A percentile compares a stretch with the other conserved stretches of the same genome.
These are phyloP conservation scores for Xylariaceae sp. DNA, from an alignment of 2,329 filamentous ascomycete species.

Conservation along the genomic window DNA sequence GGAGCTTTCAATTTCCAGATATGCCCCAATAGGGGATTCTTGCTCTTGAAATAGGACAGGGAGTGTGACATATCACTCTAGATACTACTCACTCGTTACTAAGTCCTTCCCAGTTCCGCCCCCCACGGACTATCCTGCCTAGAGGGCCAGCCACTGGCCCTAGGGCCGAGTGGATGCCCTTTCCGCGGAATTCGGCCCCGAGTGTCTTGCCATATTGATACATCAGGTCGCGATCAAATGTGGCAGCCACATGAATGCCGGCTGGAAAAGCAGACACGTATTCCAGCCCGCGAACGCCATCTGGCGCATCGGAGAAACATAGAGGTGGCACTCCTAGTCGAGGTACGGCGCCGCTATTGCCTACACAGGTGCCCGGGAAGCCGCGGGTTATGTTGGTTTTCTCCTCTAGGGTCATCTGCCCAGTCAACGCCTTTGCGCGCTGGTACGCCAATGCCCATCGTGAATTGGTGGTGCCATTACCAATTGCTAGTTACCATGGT, in stretches of 20 bases:
- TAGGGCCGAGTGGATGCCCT: slow-evolving; percentile 62
- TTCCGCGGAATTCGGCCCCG: slow-evolving; percentile 68
- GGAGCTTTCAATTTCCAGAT: no score
- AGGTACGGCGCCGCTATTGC: slow-evolving; percentile 60
- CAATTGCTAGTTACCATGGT: no score
- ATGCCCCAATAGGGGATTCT: no score
- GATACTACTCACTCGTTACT: no score
- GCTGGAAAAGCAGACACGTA: slow-evolving; percentile 83
- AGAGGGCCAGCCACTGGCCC: slow-evolving; percentile 75
- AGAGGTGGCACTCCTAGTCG: slow-evolving; percentile 73
- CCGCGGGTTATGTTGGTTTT: no score
- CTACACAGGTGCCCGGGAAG: slow-evolving; percentile 1
- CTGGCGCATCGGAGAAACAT: slow-evolving; percentile 81
- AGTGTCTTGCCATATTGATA: slow-evolving; percentile 74
- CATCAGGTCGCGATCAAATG: slow-evolving; percentile 84
- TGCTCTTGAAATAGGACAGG: no score
- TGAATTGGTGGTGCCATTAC: no score
- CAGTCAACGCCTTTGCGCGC: no score
- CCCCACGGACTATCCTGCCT: slow-evolving; percentile 80
- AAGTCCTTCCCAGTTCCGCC: slow-evolving; percentile 88
- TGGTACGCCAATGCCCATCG: no score
- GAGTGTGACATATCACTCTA: no score
- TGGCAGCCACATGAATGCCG: slow-evolving; percentile 82
- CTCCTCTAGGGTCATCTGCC: no score
- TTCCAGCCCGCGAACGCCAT: slow-evolving; percentile 78